Conservation (phyloP, 495 filamentous ascomycete genomes). For the Trichodelitschia bisporula region DNA sequence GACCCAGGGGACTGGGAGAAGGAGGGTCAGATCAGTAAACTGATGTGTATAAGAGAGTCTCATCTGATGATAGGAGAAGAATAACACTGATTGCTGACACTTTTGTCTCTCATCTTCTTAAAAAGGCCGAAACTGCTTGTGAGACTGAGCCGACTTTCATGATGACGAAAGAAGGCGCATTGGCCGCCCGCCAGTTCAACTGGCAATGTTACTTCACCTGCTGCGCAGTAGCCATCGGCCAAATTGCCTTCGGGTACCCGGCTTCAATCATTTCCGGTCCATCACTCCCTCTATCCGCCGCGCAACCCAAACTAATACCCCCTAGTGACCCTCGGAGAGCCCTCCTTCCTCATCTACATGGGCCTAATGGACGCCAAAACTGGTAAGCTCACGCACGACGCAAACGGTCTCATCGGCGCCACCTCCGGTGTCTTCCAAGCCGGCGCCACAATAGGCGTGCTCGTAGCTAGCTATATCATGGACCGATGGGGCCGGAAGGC, state of each 20-base stretch:
- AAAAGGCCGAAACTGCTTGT: no score
- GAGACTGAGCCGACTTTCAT: no score
- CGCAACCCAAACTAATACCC: no score
- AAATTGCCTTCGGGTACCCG: constrained; percentile 9
- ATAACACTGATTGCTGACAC: no score
- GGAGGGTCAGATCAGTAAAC: no score
- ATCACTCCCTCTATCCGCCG: no score
- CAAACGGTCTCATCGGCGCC: constrained; percentile 5
- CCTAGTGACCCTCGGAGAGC: constrained; percentile 7
- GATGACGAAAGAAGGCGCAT: no score
- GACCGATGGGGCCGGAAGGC: constrained; percentile 7
- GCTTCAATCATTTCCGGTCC: constrained; percentile 7
- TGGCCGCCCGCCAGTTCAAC: constrained; percentile 8
- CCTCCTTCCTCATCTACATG: constrained; percentile 8
- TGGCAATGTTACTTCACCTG: constrained; percentile 8
- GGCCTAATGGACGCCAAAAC: constrained; percentile 6
- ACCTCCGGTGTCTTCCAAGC: constrained; percentile 8
- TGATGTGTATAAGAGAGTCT: no score
- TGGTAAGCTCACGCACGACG: constrained; percentile 4
- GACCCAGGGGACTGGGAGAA: no score
- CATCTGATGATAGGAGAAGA: no score
- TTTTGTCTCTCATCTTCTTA: no score
- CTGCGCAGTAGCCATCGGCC: constrained; percentile 5
- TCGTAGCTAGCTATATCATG: constrained; percentile 6
- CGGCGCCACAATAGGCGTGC: constrained; percentile 6